Conservation (phyloP, 2,329 filamentous ascomycete genomes). For the Aureobasidium sp. region DNA sequence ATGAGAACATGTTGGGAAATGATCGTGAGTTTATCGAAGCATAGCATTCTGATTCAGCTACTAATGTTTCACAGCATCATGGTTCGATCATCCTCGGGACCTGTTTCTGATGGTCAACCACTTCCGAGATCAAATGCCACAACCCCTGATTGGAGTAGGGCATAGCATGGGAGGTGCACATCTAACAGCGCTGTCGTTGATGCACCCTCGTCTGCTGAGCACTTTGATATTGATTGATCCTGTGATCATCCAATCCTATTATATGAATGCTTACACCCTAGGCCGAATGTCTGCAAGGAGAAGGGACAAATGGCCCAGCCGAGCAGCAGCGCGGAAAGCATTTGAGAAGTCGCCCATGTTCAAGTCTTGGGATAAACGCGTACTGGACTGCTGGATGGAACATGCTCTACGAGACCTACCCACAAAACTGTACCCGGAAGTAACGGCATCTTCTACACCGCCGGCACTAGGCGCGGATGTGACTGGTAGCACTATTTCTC, state of each 20-base stretch:
- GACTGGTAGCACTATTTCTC: conserved; percentile 17
- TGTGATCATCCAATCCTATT: conserved; percentile 54
- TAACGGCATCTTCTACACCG: conserved; percentile 19
- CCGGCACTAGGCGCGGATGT: conserved; percentile 24
- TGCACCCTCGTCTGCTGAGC: conserved; percentile 74
- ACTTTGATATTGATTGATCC: conserved; percentile 77
- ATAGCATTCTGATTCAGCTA: neutral
- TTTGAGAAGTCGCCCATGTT: conserved; percentile 72
- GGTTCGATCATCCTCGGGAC: conserved; percentile 80
- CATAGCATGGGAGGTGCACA: conserved; percentile 82
- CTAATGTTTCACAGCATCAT: conserved; percentile 54
- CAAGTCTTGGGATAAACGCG: conserved; percentile 70
- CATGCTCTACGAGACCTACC: conserved; percentile 71
- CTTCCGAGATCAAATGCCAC: conserved; percentile 71
- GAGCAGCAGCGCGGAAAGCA: conserved; percentile 56
- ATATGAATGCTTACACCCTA: conserved; percentile 34
- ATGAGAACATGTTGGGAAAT: conserved; percentile 69
- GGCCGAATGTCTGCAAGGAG: conserved; percentile 59
- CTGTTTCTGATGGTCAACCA: conserved; percentile 77
- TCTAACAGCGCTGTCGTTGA: conserved; percentile 62
- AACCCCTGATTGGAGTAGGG: conserved; percentile 74
- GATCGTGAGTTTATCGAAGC: conserved; percentile 55
- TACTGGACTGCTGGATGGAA: conserved; percentile 64
- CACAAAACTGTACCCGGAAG: conserved; percentile 50
- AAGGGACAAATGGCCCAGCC: conserved; percentile 75